Conservation (phyloP, 176 grass and related monocot species). For the Oryza officinalis region DNA sequence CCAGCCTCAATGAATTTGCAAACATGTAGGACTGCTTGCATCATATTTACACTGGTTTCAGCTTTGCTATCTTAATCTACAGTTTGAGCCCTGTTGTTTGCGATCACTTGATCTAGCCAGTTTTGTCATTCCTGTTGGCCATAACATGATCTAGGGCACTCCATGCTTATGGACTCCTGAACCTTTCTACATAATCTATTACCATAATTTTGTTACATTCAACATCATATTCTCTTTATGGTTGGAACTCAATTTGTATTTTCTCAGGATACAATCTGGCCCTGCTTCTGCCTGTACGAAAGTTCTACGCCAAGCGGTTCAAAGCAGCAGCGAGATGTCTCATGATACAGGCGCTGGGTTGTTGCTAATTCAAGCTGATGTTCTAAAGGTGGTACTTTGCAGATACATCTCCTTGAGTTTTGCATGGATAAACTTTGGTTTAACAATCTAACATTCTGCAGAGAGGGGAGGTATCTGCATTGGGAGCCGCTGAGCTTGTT, state of each 20-base stretch:
- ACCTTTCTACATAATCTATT: background rate
- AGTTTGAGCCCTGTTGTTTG: background rate
- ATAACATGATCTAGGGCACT: background rate
- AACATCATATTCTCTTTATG: background rate
- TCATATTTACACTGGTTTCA: background rate
- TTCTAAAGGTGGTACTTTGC: constrained; percentile 53
- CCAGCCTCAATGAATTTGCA: background rate
- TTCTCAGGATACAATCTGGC: constrained; percentile 73
- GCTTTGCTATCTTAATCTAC: background rate
- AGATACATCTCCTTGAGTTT: background rate
- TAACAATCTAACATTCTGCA: constrained; percentile 33
- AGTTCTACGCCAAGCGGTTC: constrained; percentile 59
- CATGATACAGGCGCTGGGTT: constrained; percentile 76
- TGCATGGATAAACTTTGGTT: background rate
- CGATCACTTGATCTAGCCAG: background rate
- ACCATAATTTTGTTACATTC: background rate
- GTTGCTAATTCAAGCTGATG: constrained; percentile 83
- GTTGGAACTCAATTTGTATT: background rate
- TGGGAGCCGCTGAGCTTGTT: constrained; percentile 68
- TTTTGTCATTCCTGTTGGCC: background rate
- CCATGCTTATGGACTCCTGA: background rate
- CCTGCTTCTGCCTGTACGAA: constrained; percentile 72
- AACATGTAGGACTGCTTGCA: background rate
- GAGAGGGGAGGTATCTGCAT: constrained; percentile 37
- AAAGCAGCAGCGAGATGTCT: constrained; percentile 61